These are phyloP conservation scores for Filobasidium floriforme DNA, from an alignment of 768 basidiomycete species.

Conservation along the genomic window DNA sequence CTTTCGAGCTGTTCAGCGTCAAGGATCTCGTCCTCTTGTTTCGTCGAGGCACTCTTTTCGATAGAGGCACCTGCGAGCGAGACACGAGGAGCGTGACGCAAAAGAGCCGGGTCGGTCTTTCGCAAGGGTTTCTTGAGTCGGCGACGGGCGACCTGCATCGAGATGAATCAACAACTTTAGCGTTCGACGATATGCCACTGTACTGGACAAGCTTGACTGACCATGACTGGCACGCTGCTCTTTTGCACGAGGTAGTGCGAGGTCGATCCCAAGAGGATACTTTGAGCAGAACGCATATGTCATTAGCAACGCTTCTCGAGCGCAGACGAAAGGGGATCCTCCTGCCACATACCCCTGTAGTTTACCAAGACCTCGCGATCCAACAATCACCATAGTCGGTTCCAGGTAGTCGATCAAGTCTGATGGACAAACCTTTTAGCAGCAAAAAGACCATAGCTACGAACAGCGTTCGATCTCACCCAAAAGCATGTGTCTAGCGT, in stretches of 20 bases:
- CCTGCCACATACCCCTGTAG: slow-evolving; percentile 63
- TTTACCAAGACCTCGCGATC: slow-evolving; percentile 80
- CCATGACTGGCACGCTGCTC: slow-evolving; percentile 94
- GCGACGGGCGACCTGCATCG: slow-evolving; percentile 61
- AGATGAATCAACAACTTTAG: slow-evolving; percentile 1
- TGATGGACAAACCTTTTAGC: slow-evolving; percentile 9
- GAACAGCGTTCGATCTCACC: slow-evolving; percentile 48
- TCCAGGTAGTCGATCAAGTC: slow-evolving; percentile 77
- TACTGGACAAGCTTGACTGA: slow-evolving; percentile 23
- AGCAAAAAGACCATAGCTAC: slow-evolving; percentile 8
- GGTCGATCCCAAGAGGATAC: slow-evolving; percentile 86
- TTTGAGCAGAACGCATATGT: slow-evolving; percentile 36
- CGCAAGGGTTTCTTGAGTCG: slow-evolving; percentile 75
- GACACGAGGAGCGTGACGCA: slow-evolving; percentile 71
- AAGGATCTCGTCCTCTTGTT: slow-evolving; percentile 71
- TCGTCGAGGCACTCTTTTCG: slow-evolving; percentile 69
- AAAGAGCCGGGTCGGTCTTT: slow-evolving; percentile 51
- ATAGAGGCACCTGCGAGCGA: slow-evolving; percentile 76
- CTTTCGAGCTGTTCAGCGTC: slow-evolving; percentile 50
- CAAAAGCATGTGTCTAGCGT: slow-evolving; percentile 77
- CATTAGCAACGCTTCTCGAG: not conserved
- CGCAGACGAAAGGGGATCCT: not conserved
- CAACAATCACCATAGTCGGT: slow-evolving; percentile 88
- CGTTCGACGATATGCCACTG: not conserved
- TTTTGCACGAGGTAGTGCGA: slow-evolving; percentile 75